A percentile compares a stretch with the other conserved stretches of the same genome.
Conservation (phyloP, 805 yeast species). For the Candida mattraensis region DNA sequence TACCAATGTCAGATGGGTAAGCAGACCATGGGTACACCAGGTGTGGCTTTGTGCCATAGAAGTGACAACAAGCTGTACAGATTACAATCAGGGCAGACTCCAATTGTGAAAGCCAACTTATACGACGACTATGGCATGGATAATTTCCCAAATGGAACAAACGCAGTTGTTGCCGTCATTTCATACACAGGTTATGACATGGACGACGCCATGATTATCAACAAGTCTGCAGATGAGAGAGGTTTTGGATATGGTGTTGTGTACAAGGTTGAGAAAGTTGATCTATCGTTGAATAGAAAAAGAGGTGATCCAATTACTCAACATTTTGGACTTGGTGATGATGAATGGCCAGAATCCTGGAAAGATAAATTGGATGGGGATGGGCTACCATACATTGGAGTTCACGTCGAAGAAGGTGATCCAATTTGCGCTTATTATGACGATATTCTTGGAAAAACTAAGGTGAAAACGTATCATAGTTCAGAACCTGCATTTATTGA, state of each 20-base stretch:
- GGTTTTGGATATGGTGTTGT: conserved; percentile 98
- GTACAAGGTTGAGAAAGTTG: conserved; percentile 91
- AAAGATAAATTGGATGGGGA: conserved; percentile 83
- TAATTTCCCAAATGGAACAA: conserved; percentile 96
- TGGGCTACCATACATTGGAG: conserved; percentile 90
- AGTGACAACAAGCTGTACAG: conserved; percentile 94
- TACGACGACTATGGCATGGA: conserved; percentile 98
- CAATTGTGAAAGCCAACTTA: conserved; percentile 89
- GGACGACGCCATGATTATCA: conserved; percentile 99
- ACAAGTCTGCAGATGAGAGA: conserved; percentile 95
- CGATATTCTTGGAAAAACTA: conserved; percentile 87
- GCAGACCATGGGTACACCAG: conserved; percentile 99
- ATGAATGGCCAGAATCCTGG: conserved; percentile 92
- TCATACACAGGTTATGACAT: conserved; percentile 99
- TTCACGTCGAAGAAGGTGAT: conserved; percentile 89
- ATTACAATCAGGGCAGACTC: conserved; percentile 94
- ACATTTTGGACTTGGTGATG: conserved; percentile 92
- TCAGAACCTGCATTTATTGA: conserved; percentile 93
- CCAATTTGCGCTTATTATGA: conserved; percentile 93
- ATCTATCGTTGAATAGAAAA: conserved; percentile 71
- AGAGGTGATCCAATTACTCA: conserved; percentile 94
- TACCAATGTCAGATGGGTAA: conserved; percentile 99
- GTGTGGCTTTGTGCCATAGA: conserved; percentile 89
- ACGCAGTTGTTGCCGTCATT: conserved; percentile 98
- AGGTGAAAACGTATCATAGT: conserved; percentile 89